phyloP scores from a whole-genome alignment of 345 rosid species.

The Tarenaya hassleriana region DNA sequence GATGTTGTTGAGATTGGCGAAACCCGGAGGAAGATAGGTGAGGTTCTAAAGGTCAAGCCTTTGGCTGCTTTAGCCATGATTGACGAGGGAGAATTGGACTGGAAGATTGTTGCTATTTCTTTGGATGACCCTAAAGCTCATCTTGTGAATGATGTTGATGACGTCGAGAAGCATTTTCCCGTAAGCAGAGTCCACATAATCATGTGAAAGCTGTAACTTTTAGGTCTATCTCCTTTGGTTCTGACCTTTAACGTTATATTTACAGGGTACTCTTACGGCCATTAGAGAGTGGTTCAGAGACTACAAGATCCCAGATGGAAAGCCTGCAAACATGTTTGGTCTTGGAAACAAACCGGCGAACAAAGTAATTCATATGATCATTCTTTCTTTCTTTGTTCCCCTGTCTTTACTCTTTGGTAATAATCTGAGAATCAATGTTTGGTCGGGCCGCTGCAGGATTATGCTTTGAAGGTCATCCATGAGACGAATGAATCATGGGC shows the following conservation, averaged over 20 bases:
- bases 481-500: conserved; percentile 88
- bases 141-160: conserved; percentile 80
- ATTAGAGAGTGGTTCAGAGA: conserved; percentile 96
- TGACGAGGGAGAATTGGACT: conserved; percentile 98
- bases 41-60: conserved; percentile 76
- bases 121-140: conserved; percentile 93
- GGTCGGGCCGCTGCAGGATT: conserved; percentile 46
- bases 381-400: too few relatives aligned
- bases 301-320: conserved; percentile 95
- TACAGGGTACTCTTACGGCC: conserved; percentile 81
- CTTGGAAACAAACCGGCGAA: conserved; percentile 85
- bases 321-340: conserved; percentile 95
- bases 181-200: too few relatives aligned
- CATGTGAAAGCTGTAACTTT: neutral
- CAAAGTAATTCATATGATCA: conserved; percentile 43
- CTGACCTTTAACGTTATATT: conserved; percentile 7
- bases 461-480: conserved; percentile 67
- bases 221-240: neutral
- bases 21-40: conserved; percentile 55
- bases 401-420: neutral
- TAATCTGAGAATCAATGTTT: neutral
- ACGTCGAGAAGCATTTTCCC: conserved; percentile 93
- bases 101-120: conserved; percentile 94
- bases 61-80: conserved; percentile 89
- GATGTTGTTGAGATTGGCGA: conserved; percentile 55